These are phyloP conservation scores for Russula abietina DNA, from an alignment of 768 basidiomycete species.

Conservation along the genomic window DNA sequence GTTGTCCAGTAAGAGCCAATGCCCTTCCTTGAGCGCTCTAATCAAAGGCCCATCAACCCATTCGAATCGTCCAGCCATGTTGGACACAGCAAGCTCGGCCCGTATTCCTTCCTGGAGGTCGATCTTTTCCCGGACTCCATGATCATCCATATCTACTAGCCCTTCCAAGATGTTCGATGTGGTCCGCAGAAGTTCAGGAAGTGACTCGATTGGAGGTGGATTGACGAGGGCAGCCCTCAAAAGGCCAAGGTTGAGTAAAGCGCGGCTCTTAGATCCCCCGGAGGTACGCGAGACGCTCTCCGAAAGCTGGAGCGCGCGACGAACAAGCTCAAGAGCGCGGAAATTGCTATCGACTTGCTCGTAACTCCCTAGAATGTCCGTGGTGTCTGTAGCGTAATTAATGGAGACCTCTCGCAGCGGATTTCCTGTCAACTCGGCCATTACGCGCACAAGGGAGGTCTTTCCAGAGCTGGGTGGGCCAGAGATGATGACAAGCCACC, in stretches of 20 bases:
- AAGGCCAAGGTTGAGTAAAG: neutral
- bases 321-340: slow-evolving; percentile 35
- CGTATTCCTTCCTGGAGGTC: slow-evolving; percentile 9
- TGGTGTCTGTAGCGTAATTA: slow-evolving; percentile 84
- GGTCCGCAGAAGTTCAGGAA: slow-evolving; percentile 27
- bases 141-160: slow-evolving; percentile 23
- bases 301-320: slow-evolving; percentile 37
- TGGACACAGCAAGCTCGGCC: slow-evolving; percentile 27
- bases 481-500: slow-evolving; percentile 86
- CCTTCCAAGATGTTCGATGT: slow-evolving; percentile 31
- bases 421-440: slow-evolving; percentile 69
- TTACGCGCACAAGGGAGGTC: slow-evolving; percentile 58
- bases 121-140: slow-evolving; percentile 1
- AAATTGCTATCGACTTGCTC: slow-evolving; percentile 74
- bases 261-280: slow-evolving; percentile 22
- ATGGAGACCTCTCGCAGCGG: slow-evolving; percentile 66
- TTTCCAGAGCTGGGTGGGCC: slow-evolving; percentile 75
- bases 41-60: slow-evolving; percentile 96
- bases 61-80: slow-evolving; percentile 59
- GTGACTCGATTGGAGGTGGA: slow-evolving; percentile 2
- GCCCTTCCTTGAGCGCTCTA: slow-evolving; percentile 75
- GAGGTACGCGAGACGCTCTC: slow-evolving; percentile 37
- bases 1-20: slow-evolving; percentile 87
- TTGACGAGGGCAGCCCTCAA: neutral
- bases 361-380: slow-evolving; percentile 91